Conservation (phyloP, 2,329 filamentous ascomycete species). For the Neopestalotiopsis sp. region DNA sequence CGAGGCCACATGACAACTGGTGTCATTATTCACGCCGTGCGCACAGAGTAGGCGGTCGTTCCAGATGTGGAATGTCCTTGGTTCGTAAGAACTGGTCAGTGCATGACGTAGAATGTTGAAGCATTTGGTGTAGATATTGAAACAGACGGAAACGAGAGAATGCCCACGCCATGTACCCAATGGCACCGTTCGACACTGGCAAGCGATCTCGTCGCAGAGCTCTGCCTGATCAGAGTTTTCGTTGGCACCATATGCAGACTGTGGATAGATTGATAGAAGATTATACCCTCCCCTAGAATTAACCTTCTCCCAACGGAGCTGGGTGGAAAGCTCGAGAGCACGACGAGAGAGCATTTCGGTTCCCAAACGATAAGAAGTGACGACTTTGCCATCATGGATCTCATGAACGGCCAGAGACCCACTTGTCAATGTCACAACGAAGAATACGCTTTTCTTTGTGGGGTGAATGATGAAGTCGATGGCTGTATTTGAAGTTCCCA, state of each 20-base stretch:
- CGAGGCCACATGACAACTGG: not conserved
- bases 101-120: conserved; percentile 34
- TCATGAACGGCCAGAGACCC: conserved; percentile 31
- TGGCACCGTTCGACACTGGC: not conserved
- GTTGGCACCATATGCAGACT: not conserved
- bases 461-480: conserved; percentile 37
- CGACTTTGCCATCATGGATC: conserved; percentile 26
- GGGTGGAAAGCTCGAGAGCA: conserved; percentile 17
- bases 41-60: conserved; percentile 26
- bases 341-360: conserved; percentile 20
- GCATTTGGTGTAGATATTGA: conserved; percentile 36
- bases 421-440: conserved; percentile 30
- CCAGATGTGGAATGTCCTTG: conserved; percentile 31
- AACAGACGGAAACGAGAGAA: conserved; percentile 32
- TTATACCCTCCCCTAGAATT: conserved; percentile 35
- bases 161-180: not conserved
- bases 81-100: conserved; percentile 22
- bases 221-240: not conserved
- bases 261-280: conserved; percentile 27
- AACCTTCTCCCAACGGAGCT: conserved; percentile 35
- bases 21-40: no score
- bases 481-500: conserved; percentile 24
- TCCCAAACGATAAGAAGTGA: conserved; percentile 26
- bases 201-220: not conserved
- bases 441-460: conserved; percentile 26